Base-by-base conservation (phyloP, 2,329 filamentous ascomycete genomes). In the Aspergillus flavus region DNA sequence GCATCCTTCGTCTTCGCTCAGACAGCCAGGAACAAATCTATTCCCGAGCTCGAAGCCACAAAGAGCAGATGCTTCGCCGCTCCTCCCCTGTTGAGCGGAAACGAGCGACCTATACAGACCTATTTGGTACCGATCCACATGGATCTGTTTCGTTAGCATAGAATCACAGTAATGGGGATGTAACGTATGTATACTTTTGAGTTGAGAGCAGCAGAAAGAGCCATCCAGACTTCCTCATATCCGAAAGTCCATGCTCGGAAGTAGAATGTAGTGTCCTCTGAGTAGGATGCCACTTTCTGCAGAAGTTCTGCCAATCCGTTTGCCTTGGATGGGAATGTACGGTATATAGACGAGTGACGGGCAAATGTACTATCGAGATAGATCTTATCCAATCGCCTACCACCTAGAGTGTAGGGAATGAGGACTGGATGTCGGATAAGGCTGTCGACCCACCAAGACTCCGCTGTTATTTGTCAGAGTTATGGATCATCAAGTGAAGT, bases 191-290 rank as follows among this genome's bases (percentile, higher is more conserved):
- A 62, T 77, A 89, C 89, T 72, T 83, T 85, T 3, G 89, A 89
- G 6, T 86, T 79, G 0, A 97, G 80, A 12, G 88, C 86, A 26
- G 88, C 85, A 0, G 93, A 89, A 0, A 98, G 79, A 0, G 92
- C 90, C 63, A 93, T 82, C 93, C 93, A 97, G 0, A 97, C 93
- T 58, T 96, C 91, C 74, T 98, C 94, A 66, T 97, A 97, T 0
- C 91, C 92, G 73, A 95, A 95, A 0, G 94, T 97, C 93, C 94
- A 97, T 0, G 93, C 87, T 61, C 93, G 87, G 53, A 98, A 85
- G 75, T 96, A 91, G 71, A 97, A 97, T 0, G 90, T 76, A 0
- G 93, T 96, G 45, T 92, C 86, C 1, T 81, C 65, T 0, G 93
- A 90, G 74, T 94, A 96, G 28, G 79, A 73, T 0, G 80, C 76